Evolutionary conservation across 306 rosid genomes (phyloP), one percentile per base, ranked within the genome.

Genomic region (Prunus campanulata): DNA sequence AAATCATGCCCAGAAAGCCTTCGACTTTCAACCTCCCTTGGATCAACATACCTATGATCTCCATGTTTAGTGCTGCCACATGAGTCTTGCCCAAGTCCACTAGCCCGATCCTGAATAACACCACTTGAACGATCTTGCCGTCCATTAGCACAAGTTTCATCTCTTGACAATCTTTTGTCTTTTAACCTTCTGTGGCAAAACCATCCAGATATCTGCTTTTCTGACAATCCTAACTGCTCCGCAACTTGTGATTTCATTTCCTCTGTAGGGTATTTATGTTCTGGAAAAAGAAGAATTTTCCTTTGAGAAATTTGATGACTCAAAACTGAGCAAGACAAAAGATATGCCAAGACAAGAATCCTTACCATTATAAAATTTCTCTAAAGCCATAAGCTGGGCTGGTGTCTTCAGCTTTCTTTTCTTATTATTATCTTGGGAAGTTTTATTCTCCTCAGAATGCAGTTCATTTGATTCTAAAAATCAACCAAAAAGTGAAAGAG

Each of bases 121-220:
- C 90, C 93, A 15, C 98, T 92, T 51, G 96, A 89, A 80, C 90
- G 98, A 86, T 95, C 99, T 79, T 88, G 99, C 25, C 99, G 91
- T 62, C 90, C 95, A 80, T 85, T 95, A 55, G 86, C 84, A 78
- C 39, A 70, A 6, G 88, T 80, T 76, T 92, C 99, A 62, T 86
- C 93, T 76, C 80, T 84, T 70, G 68, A 76, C 85, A 86, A 72
- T 83, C 89, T 85, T 86, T 92, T 95, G 81, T 95, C 99, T 79
- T 95, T 95, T 81, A 95, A 85, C 80, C 99, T 84, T 86, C 99
- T 90, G 87, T 95, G 99, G 87, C 99, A 95, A 87, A 95, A 92
- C 99, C 99, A 95, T 80, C 99, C 99, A 78, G 99, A 92, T 68
- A 95, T 81, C 87, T 95, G 99, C 82, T 95, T 92, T 84, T 90